Percentiles rank a stretch among this genome's conserved stretches.
Conservation (phyloP, 768 basidiomycete species). For the Phanerodontia chrysosporium region DNA sequence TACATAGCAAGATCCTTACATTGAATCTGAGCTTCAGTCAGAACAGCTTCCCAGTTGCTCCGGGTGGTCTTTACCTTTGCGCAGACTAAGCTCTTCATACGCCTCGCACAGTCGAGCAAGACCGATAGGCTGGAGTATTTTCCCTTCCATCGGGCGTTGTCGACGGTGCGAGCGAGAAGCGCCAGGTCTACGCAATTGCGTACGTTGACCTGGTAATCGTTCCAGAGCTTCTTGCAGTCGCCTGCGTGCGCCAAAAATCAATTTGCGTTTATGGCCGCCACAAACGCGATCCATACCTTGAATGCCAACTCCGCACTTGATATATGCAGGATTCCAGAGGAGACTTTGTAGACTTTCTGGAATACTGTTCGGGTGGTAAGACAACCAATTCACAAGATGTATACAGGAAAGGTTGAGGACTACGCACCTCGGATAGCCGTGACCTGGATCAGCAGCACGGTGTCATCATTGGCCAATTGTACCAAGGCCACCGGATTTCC, state of each 20-base stretch:
- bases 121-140: conserved; percentile 56
- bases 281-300: conserved; percentile 38
- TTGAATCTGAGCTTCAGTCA: conserved; percentile 46
- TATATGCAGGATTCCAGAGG: conserved; percentile 46
- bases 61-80: conserved; percentile 56
- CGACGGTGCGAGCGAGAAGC: conserved; percentile 64
- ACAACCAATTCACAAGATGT: not conserved
- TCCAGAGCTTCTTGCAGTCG: conserved; percentile 64
- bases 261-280: not conserved
- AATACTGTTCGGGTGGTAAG: conserved; percentile 2
- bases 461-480: conserved; percentile 57
- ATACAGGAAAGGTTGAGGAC: not conserved
- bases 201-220: conserved; percentile 36
- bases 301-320: conserved; percentile 75
- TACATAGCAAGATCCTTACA: conserved; percentile 39
- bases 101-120: conserved; percentile 60
- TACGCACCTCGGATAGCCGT: conserved; percentile 49
- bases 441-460: conserved; percentile 63
- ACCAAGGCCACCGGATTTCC: conserved; percentile 72
- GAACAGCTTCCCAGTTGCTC: conserved; percentile 64
- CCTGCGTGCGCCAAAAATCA: conserved; percentile 37
- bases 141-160: conserved; percentile 71
- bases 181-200: conserved; percentile 64
- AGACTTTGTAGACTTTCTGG: conserved; percentile 40
- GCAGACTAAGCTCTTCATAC: conserved; percentile 49